A percentile compares a stretch with the other conserved stretches of the same genome.
Conservation (phyloP, 345 rosid species). For the Carallia pectinifolia region DNA sequence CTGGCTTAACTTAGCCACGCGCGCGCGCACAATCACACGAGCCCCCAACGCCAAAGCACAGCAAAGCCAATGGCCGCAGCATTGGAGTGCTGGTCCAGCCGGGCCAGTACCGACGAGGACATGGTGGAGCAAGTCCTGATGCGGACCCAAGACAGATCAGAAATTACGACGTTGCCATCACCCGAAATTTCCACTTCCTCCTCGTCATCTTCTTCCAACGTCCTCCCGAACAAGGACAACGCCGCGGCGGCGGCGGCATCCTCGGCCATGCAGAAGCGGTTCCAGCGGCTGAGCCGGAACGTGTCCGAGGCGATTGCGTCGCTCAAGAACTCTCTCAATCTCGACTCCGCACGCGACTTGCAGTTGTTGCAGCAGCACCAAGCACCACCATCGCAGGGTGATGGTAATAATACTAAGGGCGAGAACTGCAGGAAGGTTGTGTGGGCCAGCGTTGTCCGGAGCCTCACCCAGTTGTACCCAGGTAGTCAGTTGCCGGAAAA, state of each 20-base stretch:
- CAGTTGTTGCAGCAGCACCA: conserved; percentile 13
- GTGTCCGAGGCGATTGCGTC: conserved; percentile 88
- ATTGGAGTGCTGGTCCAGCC: conserved; percentile 92
- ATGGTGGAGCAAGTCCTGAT: conserved; percentile 90
- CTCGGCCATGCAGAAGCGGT: conserved; percentile 67
- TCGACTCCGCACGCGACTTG: conserved; percentile 55
- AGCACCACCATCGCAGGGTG: not conserved
- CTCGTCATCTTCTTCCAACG: conserved; percentile 7
- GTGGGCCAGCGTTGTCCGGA: conserved; percentile 91
- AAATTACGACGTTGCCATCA: not conserved
- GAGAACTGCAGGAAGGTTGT: conserved; percentile 67
- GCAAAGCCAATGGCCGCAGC: conserved; percentile 75
- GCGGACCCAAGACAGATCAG: conserved; percentile 70
- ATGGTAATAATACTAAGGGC: conserved; percentile 19
- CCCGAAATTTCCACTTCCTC: not conserved
- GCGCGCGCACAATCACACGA: too few species aligned
- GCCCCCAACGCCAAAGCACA: not conserved
- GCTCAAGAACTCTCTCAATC: conserved; percentile 78
- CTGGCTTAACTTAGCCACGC: not conserved
- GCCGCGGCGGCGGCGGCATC: conserved; percentile 15
- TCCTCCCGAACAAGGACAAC: conserved; percentile 5
- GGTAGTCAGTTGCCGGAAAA: conserved; percentile 95
- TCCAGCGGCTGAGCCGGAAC: conserved; percentile 78
- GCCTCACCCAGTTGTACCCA: conserved; percentile 84
- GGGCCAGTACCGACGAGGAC: conserved; percentile 85